A percentile compares a stretch with the other conserved stretches of the same genome.
phyloP scores from a whole-genome alignment of 2,329 filamentous ascomycete species.

The Pseudocercospora crystallina region DNA sequence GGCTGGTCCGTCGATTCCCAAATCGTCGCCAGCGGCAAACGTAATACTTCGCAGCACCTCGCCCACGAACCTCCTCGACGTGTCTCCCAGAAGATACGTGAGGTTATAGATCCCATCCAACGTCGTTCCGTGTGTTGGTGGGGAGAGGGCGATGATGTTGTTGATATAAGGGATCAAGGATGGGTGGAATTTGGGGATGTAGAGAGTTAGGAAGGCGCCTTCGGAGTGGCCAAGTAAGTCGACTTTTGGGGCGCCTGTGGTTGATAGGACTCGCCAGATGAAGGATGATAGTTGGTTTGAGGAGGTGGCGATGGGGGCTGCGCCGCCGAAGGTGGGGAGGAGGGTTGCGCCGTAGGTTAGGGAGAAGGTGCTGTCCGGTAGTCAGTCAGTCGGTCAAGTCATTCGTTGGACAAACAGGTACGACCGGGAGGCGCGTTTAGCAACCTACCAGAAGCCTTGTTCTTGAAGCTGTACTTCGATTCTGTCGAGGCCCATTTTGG shows the following conservation, averaged over 20 bases:
- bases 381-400: too few species aligned
- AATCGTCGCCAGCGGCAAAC: constrained; percentile 13
- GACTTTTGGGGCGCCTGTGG: constrained; percentile 7
- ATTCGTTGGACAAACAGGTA: too few species aligned
- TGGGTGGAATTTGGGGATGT: constrained; percentile 14
- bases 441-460: constrained; percentile 2
- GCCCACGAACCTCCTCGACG: constrained; percentile 5
- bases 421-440: too few species aligned
- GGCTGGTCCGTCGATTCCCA: constrained; percentile 8
- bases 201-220: constrained; percentile 9
- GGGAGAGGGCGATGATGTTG: constrained; percentile 7
- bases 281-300: constrained; percentile 9
- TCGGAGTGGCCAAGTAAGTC: constrained; percentile 12
- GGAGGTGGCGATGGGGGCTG: constrained; percentile 1
- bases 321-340: constrained; percentile 5
- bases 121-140: constrained; percentile 11
- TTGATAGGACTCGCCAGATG: constrained; percentile 5
- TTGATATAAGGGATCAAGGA: constrained; percentile 1
- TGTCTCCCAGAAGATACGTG: constrained; percentile 9
- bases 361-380: constrained; percentile 6
- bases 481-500: constrained; percentile 1
- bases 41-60: constrained; percentile 3
- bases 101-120: constrained; percentile 5
- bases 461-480: constrained; percentile 2
- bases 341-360: constrained; percentile 3